A percentile compares a stretch with the other conserved stretches of the same genome.
Evolutionary conservation across 768 basidiomycete genomes (phyloP).

Genomic region (Daedalea quercina): DNA sequence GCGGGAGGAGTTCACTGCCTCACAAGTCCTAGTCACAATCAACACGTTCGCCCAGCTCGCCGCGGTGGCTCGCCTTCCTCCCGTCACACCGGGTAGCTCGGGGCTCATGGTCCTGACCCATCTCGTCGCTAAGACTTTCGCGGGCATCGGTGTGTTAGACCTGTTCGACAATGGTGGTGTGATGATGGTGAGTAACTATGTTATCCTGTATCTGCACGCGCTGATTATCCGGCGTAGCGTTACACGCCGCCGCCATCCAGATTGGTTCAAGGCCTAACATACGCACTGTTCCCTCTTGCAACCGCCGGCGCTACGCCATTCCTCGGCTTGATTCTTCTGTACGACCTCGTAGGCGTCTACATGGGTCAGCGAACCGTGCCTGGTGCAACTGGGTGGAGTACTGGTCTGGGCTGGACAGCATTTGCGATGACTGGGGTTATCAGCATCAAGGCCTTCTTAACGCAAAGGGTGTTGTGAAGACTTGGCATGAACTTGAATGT

Average conservation of each 20-base stretch:
- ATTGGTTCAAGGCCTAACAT: slow-evolving; percentile 12
- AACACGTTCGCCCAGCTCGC: slow-evolving; percentile 31
- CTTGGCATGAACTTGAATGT: too few species aligned
- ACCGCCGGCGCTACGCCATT: slow-evolving; percentile 15
- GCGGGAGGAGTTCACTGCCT: slow-evolving; percentile 17
- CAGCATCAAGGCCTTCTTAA: slow-evolving; percentile 11
- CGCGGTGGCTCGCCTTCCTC: slow-evolving; percentile 27
- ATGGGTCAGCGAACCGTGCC: slow-evolving; percentile 14
- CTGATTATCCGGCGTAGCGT: slow-evolving; percentile 3
- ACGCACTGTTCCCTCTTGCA: slow-evolving; percentile 14
- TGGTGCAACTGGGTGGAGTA: slow-evolving; percentile 16
- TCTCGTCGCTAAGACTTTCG: slow-evolving; percentile 35
- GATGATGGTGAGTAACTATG: slow-evolving; percentile 11
- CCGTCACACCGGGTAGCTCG: slow-evolving; percentile 21
- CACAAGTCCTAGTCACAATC: slow-evolving; percentile 24
- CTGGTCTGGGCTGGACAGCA: slow-evolving; percentile 19
- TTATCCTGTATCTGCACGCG: background rate
- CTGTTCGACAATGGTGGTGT: slow-evolving; percentile 25
- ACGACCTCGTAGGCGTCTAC: slow-evolving; percentile 16
- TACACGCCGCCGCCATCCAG: slow-evolving; percentile 14
- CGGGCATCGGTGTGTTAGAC: slow-evolving; percentile 30
- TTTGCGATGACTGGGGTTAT: slow-evolving; percentile 14
- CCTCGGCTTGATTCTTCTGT: slow-evolving; percentile 18
- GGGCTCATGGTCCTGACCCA: slow-evolving; percentile 28
- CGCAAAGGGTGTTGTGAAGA: background rate